phyloP scores from a whole-genome alignment of 2,329 filamentous ascomycete genomes.

The Arthrobotrys conoides region DNA sequence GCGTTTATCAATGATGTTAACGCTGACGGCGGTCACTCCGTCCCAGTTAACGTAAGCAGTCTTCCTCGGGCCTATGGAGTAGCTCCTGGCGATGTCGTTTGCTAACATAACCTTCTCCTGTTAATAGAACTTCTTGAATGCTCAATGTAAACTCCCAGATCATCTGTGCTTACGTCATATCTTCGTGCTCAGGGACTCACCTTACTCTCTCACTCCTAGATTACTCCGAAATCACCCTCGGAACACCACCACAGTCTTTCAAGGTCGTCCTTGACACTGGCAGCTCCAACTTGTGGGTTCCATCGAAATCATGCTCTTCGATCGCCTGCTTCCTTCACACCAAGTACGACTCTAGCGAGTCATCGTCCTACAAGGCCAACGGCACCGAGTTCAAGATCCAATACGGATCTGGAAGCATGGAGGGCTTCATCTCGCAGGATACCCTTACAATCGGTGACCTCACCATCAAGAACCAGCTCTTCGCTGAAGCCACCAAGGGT shows the following conservation, averaged over 20 bases:
- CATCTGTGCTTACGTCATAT: slow-evolving; percentile 27
- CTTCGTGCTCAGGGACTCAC: slow-evolving; percentile 28
- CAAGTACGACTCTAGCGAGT: slow-evolving; percentile 93
- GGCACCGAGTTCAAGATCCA: slow-evolving; percentile 91
- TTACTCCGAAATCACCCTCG: slow-evolving; percentile 96
- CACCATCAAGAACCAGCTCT: slow-evolving; percentile 88
- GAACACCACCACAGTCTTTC: slow-evolving; percentile 92
- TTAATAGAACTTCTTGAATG: slow-evolving; percentile 89
- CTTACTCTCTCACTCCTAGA: slow-evolving; percentile 71
- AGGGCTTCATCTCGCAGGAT: slow-evolving; percentile 93
- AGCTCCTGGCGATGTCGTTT: background rate
- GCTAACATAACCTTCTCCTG: slow-evolving; percentile 38
- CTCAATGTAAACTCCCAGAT: slow-evolving; percentile 81
- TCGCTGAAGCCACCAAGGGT: slow-evolving; percentile 85
- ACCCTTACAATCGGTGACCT: slow-evolving; percentile 88
- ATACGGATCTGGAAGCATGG: slow-evolving; percentile 94
- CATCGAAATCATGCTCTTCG: slow-evolving; percentile 87
- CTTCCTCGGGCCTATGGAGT: background rate
- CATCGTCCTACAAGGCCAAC: slow-evolving; percentile 93
- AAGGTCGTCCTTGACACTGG: slow-evolving; percentile 99
- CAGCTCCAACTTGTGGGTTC: slow-evolving; percentile 99
- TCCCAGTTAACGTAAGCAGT: slow-evolving; percentile 78
- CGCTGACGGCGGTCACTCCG: slow-evolving; percentile 79
- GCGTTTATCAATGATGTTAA: slow-evolving; percentile 80
- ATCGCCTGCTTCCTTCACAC: slow-evolving; percentile 98